These are phyloP conservation scores for Scedosporium aurantiacum DNA, from an alignment of 2,329 filamentous ascomycete species.

Conservation along the genomic window DNA sequence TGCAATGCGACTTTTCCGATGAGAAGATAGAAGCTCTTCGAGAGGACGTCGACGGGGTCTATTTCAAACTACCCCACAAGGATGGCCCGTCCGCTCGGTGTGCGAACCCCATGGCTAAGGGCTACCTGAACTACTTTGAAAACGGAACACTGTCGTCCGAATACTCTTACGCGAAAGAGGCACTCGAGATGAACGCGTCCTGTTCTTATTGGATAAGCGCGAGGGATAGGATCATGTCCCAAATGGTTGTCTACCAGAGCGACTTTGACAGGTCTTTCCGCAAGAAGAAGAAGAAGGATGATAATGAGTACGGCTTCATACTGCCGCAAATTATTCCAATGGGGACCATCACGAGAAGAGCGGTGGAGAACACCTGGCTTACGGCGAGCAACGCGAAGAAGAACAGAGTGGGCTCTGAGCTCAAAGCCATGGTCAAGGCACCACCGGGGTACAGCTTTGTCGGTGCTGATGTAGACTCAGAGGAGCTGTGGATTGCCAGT, in stretches of 20 bases:
- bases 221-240: slow-evolving; percentile 82
- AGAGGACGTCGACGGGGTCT: slow-evolving; percentile 54
- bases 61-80: slow-evolving; percentile 94
- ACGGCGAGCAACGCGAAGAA: slow-evolving; percentile 95
- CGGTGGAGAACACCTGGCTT: slow-evolving; percentile 96
- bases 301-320: slow-evolving; percentile 56
- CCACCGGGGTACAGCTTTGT: slow-evolving; percentile 88
- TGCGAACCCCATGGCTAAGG: slow-evolving; percentile 78
- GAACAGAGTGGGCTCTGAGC: slow-evolving; percentile 89
- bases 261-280: slow-evolving; percentile 26
- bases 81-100: slow-evolving; percentile 82
- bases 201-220: slow-evolving; percentile 99
- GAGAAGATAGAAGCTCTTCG: slow-evolving; percentile 56
- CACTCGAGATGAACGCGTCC: slow-evolving; percentile 94
- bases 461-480: slow-evolving; percentile 91
- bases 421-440: slow-evolving; percentile 93
- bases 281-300: slow-evolving; percentile 13
- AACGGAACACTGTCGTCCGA: slow-evolving; percentile 78
- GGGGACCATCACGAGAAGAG: slow-evolving; percentile 89
- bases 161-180: slow-evolving; percentile 83
- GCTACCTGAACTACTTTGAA: slow-evolving; percentile 85
- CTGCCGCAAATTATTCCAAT: slow-evolving; percentile 94
- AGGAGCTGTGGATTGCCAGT: slow-evolving; percentile 97
- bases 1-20: slow-evolving; percentile 63
- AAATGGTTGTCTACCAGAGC: slow-evolving; percentile 82